These are phyloP conservation scores for Capsicum rhomboideum DNA, from an alignment of 257 asterid species.

Conservation along the genomic window DNA sequence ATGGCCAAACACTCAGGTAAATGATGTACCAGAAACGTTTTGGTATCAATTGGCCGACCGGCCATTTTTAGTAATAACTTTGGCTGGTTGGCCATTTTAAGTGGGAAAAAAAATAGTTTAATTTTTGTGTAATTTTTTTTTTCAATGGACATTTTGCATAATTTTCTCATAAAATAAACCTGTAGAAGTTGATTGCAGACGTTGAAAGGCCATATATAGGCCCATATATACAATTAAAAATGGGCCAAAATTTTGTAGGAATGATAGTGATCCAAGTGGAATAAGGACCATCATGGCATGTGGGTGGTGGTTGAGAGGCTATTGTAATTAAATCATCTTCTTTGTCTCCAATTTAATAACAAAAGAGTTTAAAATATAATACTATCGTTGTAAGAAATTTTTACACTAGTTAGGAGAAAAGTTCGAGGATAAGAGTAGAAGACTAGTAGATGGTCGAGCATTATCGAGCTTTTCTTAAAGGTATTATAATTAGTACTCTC, in stretches of 20 bases:
- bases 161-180: no score
- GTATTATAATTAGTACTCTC: background rate
- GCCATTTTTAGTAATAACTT: no score
- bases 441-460: background rate
- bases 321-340: background rate
- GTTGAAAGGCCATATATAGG: background rate
- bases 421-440: background rate
- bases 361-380: background rate
- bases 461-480: background rate
- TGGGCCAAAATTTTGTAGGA: background rate
- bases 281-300: background rate
- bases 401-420: no score
- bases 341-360: background rate
- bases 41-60: no score
- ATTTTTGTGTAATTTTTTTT: no score
- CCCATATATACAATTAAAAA: background rate
- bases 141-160: no score
- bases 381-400: no score
- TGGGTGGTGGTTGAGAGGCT: background rate
- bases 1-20: no score
- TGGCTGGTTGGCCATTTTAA: no score
- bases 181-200: background rate
- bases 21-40: no score
- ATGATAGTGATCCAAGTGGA: background rate
- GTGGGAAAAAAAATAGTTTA: no score